These are phyloP conservation scores for Ogataea chonburiensis DNA, from an alignment of 805 yeast genomes.

Conservation along the genomic window DNA sequence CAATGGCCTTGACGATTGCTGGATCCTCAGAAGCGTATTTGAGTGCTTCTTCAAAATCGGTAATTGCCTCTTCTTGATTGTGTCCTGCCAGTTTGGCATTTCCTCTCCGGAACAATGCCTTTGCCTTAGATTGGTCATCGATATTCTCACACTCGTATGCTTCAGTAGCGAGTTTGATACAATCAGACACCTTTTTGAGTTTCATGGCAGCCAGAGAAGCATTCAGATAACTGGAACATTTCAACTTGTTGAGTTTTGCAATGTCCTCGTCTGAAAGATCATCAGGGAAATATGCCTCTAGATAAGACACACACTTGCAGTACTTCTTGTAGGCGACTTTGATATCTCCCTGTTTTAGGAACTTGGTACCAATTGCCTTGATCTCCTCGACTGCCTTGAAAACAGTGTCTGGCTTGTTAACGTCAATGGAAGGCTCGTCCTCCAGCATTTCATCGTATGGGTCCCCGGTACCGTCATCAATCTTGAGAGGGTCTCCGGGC, in stretches of 20 bases:
- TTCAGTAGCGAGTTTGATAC: conserved; percentile 58
- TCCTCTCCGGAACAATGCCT: conserved; percentile 87
- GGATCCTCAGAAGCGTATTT: conserved; percentile 66
- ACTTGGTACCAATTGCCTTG: conserved; percentile 75
- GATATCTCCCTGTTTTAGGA: conserved; percentile 64
- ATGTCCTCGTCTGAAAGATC: conserved; percentile 57
- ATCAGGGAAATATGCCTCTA: conserved; percentile 72
- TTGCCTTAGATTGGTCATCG: conserved; percentile 70
- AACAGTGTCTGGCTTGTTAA: conserved; percentile 61
- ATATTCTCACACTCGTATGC: conserved; percentile 62
- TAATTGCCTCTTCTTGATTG: conserved; percentile 69
- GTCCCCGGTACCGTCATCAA: conserved; percentile 84
- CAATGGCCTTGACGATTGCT: conserved; percentile 64
- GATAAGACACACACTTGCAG: conserved; percentile 65
- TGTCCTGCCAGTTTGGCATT: conserved; percentile 61
- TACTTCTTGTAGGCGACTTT: conserved; percentile 65
- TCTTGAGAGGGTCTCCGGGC: conserved; percentile 47
- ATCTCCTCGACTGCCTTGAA: conserved; percentile 61
- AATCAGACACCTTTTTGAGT: conserved; percentile 50
- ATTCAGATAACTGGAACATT: conserved; percentile 66
- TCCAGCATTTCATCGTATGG: conserved; percentile 70
- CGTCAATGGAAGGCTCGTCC: conserved; percentile 68
- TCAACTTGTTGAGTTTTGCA: conserved; percentile 49
- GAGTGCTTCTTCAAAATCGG: conserved; percentile 64
- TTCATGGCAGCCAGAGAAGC: conserved; percentile 74